Evolutionary conservation across 2,329 filamentous ascomycete genomes (phyloP).

Genomic region (Talaromyces albobiverticillius): DNA sequence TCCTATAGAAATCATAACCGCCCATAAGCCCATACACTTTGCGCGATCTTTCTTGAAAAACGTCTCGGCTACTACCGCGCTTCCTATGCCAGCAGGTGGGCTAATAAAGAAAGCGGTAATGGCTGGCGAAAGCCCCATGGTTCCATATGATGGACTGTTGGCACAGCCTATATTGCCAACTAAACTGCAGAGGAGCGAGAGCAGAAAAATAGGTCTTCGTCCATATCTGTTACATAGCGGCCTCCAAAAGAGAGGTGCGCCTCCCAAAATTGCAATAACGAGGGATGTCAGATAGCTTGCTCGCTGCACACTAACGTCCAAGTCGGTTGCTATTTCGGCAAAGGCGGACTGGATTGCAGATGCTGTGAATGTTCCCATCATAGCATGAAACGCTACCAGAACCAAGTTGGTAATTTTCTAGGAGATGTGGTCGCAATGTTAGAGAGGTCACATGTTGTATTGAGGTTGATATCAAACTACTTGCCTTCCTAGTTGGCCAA

Average conservation of each 20-base stretch:
- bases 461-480: background rate
- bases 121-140: conserved; percentile 53
- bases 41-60: conserved; percentile 56
- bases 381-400: conserved; percentile 57
- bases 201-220: conserved; percentile 53
- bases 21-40: conserved; percentile 58
- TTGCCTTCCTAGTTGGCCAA: conserved; percentile 54
- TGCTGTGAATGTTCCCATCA: conserved; percentile 57
- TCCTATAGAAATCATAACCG: conserved; percentile 51
- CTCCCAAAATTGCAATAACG: conserved; percentile 54
- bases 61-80: conserved; percentile 56
- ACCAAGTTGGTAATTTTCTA: conserved; percentile 53
- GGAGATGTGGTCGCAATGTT: too few species aligned
- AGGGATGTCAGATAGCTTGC: conserved; percentile 55
- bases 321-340: conserved; percentile 51
- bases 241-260: conserved; percentile 56
- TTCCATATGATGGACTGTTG: conserved; percentile 46
- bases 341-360: conserved; percentile 55
- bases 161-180: conserved; percentile 55
- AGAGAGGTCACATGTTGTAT: background rate
- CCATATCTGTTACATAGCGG: conserved; percentile 55
- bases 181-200: conserved; percentile 48
- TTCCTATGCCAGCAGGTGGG: conserved; percentile 55
- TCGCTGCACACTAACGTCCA: conserved; percentile 47
- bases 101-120: conserved; percentile 56